A percentile compares a stretch with the other conserved stretches of the same genome.
phyloP scores from a whole-genome alignment of 768 basidiomycete species.

The Termitomyces sp. region DNA sequence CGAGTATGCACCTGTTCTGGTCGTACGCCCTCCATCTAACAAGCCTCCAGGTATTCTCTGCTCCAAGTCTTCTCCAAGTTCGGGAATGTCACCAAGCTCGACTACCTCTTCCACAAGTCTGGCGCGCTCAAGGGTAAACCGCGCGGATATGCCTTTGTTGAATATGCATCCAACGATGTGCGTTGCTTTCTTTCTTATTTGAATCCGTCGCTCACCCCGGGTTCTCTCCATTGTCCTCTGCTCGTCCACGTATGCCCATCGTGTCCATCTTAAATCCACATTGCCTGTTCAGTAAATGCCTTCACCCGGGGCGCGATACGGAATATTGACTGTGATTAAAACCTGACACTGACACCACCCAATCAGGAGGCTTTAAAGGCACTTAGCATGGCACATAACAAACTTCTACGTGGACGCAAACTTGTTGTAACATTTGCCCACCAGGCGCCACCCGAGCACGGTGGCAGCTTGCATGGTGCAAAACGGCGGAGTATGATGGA shows the following conservation, averaged over 20 bases:
- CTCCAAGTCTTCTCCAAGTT: slow-evolving; percentile 89
- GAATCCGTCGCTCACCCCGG: slow-evolving; percentile 42
- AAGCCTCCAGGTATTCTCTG: slow-evolving; percentile 65
- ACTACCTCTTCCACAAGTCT: slow-evolving; percentile 93
- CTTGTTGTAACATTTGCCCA: slow-evolving; percentile 90
- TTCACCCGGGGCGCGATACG: slow-evolving; percentile 18
- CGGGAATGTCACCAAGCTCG: slow-evolving; percentile 89
- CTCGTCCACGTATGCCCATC: slow-evolving; percentile 2
- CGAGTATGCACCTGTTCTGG: slow-evolving; percentile 50
- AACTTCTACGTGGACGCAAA: slow-evolving; percentile 81
- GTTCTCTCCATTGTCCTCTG: slow-evolving; percentile 22
- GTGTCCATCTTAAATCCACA: neutral
- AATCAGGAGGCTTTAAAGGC: slow-evolving; percentile 81
- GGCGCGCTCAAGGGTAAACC: slow-evolving; percentile 89
- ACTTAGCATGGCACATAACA: slow-evolving; percentile 66
- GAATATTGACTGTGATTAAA: neutral
- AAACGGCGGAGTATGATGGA: slow-evolving; percentile 49
- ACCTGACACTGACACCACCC: slow-evolving; percentile 10
- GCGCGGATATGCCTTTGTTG: slow-evolving; percentile 91
- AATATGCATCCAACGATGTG: slow-evolving; percentile 77
- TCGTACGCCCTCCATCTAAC: neutral
- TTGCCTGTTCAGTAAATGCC: neutral
- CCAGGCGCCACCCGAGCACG: slow-evolving; percentile 59
- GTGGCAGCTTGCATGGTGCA: slow-evolving; percentile 16
- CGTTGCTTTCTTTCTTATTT: slow-evolving; percentile 30